Percentiles rank a stretch among this genome's conserved stretches.
phyloP scores from a whole-genome alignment of 495 filamentous ascomycete species.

The Schizothecium vesticola region DNA sequence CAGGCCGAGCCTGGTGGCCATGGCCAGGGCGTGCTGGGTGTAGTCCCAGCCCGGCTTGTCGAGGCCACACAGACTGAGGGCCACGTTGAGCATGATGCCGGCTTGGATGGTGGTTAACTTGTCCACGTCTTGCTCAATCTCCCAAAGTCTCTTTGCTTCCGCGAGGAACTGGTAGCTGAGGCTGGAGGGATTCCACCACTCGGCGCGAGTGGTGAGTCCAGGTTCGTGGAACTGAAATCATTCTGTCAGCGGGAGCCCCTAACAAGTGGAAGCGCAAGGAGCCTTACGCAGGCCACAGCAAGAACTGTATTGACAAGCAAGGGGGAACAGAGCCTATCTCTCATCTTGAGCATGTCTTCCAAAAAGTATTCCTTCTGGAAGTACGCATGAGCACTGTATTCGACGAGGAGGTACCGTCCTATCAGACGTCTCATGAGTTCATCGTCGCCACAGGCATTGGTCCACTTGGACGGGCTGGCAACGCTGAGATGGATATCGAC shows the following conservation, averaged over 20 bases:
- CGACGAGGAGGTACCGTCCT: slow-evolving; percentile 21
- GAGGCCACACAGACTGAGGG: slow-evolving; percentile 22
- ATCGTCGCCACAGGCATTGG: slow-evolving; percentile 21
- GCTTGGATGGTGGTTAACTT: slow-evolving; percentile 27
- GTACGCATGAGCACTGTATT: slow-evolving; percentile 23
- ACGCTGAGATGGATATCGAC: slow-evolving; percentile 21
- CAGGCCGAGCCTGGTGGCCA: slow-evolving; percentile 17
- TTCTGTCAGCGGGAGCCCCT: not conserved
- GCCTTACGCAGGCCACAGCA: slow-evolving; percentile 22
- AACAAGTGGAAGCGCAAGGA: not conserved
- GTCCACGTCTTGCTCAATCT: slow-evolving; percentile 17
- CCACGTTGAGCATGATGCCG: slow-evolving; percentile 17
- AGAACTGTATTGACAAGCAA: slow-evolving; percentile 28
- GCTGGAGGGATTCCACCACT: slow-evolving; percentile 26
- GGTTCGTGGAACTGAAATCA: not conserved
- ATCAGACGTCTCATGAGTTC: slow-evolving; percentile 20
- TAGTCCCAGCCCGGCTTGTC: slow-evolving; percentile 23
- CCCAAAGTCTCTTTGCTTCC: slow-evolving; percentile 31
- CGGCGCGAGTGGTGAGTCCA: slow-evolving; percentile 19
- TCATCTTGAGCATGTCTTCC: slow-evolving; percentile 20
- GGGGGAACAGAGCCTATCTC: slow-evolving; percentile 24
- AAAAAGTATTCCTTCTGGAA: slow-evolving; percentile 30
- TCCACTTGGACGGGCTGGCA: slow-evolving; percentile 22
- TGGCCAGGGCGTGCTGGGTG: slow-evolving; percentile 15
- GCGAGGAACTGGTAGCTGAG: slow-evolving; percentile 30